phyloP scores from a whole-genome alignment of 2,329 filamentous ascomycete genomes.

The Penicillium sp. region DNA sequence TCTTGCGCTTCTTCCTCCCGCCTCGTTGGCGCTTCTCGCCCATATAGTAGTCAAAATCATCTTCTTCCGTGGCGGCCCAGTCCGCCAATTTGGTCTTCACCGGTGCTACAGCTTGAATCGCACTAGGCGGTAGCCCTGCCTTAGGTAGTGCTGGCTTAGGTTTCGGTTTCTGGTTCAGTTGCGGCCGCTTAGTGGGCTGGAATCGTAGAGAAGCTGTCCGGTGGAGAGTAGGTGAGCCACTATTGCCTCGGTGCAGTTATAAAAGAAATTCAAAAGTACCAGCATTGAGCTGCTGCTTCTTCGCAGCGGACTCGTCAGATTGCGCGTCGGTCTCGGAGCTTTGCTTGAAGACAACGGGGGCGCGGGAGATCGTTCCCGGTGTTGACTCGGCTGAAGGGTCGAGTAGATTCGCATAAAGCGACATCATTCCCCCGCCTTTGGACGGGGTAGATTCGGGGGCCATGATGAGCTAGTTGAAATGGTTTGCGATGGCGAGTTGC shows the following conservation, averaged over 20 bases:
- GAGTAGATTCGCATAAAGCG: constrained; percentile 84
- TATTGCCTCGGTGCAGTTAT: constrained; percentile 22
- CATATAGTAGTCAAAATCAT: constrained; percentile 72
- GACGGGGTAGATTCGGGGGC: constrained; percentile 38
- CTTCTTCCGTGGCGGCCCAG: constrained; percentile 81
- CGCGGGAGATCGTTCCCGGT: constrained; percentile 74
- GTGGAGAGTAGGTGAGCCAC: constrained; percentile 25
- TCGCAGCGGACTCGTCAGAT: constrained; percentile 60
- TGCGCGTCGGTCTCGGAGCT: constrained; percentile 56
- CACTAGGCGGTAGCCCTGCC: constrained; percentile 39
- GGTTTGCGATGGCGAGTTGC: neutral
- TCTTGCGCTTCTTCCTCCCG: constrained; percentile 78
- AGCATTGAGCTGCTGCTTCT: constrained; percentile 68
- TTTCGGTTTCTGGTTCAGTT: constrained; percentile 67
- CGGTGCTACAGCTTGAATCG: constrained; percentile 41
- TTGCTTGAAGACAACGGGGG: constrained; percentile 74
- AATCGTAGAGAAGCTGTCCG: constrained; percentile 73
- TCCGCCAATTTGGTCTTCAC: constrained; percentile 76
- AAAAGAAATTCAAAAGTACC: constrained; percentile 59
- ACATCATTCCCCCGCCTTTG: constrained; percentile 61
- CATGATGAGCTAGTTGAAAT: constrained; percentile 32
- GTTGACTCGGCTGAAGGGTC: constrained; percentile 57
- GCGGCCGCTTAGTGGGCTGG: constrained; percentile 82
- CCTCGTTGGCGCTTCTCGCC: constrained; percentile 74
- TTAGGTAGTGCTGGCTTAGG: constrained; percentile 67